Percentiles rank a stretch among this genome's conserved stretches.
Conservation (phyloP, 1,284 basidiomycete genomes). For the Rhodotorula sp. region DNA sequence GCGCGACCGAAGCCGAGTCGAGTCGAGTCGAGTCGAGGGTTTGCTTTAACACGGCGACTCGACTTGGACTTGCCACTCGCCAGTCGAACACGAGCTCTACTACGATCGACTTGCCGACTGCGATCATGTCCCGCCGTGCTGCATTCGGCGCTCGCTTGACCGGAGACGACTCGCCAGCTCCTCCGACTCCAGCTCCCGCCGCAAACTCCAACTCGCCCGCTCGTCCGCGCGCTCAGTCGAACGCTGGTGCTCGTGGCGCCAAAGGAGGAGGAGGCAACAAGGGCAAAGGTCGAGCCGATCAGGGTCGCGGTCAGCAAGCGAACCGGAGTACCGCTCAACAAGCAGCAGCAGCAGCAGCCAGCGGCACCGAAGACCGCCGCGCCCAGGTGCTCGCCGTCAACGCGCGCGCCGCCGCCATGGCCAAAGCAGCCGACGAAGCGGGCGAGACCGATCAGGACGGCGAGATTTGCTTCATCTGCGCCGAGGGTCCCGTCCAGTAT, state of each 20-base stretch:
- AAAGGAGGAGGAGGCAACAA: neutral
- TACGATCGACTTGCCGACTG: neutral
- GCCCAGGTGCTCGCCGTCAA: neutral
- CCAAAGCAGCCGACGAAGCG: constrained; percentile 20
- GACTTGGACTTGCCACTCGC: neutral
- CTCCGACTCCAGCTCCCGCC: neutral
- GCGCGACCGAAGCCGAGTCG: too few relatives aligned
- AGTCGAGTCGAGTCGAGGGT: too few relatives aligned
- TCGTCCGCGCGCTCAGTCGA: neutral
- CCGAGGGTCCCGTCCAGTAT: constrained; percentile 81
- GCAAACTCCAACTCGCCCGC: neutral
- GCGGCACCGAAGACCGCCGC: neutral
- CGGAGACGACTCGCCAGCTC: neutral
- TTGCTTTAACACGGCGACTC: neutral
- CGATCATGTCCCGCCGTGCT: neutral
- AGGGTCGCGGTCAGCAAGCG: neutral
- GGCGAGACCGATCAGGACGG: constrained; percentile 2
- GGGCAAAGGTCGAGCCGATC: neutral
- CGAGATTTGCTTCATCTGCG: constrained; percentile 85
- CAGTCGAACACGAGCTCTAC: neutral
- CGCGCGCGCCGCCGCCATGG: constrained; percentile 10
- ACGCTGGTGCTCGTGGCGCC: too few relatives aligned
- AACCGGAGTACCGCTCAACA: neutral
- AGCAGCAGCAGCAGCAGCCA: neutral
- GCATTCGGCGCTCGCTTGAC: constrained; percentile 9